Percentiles rank a stretch among this genome's conserved stretches.
These are phyloP conservation scores for Solanum hybrid DNA, from an alignment of 305 asterid genomes.

Conservation along the genomic window DNA sequence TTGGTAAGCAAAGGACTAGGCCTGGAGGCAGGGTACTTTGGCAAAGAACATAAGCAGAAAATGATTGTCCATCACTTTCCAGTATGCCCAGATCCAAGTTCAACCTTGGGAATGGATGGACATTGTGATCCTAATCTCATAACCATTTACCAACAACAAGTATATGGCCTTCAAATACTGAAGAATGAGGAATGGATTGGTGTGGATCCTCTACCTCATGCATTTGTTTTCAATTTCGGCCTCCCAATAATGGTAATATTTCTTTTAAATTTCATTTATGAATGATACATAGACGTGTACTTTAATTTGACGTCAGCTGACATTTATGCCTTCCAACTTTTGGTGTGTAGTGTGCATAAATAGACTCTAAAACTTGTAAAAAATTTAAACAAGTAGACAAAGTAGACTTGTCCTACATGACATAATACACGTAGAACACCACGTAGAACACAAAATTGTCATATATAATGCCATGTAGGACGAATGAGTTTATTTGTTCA, in stretches of 20 bases:
- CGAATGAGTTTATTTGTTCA: too few species aligned
- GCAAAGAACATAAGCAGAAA: conserved; percentile 34
- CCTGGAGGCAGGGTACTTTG: conserved; percentile 31
- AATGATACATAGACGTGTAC: background rate
- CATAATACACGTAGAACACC: too few species aligned
- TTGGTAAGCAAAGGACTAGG: conserved; percentile 24
- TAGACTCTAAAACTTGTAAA: background rate
- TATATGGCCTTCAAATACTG: conserved; percentile 45
- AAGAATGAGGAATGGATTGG: conserved; percentile 49
- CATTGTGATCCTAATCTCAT: conserved; percentile 59
- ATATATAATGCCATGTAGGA: too few species aligned
- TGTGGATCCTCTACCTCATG: conserved; percentile 38
- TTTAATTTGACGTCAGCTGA: too few species aligned
- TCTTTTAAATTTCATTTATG: background rate
- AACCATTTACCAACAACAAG: conserved; percentile 41
- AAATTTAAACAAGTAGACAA: background rate
- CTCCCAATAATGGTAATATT: conserved; percentile 39
- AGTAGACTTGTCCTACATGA: too few species aligned
- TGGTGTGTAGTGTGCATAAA: background rate
- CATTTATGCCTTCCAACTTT: background rate
- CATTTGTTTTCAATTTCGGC: conserved; percentile 46
- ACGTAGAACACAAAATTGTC: too few species aligned
- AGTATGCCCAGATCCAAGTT: conserved; percentile 55
- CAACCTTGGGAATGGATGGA: conserved; percentile 36
- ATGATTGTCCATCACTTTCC: conserved; percentile 45